Evolutionary conservation across 208 protist genomes (phyloP).

Genomic region (Trypanosoma grayi): DNA sequence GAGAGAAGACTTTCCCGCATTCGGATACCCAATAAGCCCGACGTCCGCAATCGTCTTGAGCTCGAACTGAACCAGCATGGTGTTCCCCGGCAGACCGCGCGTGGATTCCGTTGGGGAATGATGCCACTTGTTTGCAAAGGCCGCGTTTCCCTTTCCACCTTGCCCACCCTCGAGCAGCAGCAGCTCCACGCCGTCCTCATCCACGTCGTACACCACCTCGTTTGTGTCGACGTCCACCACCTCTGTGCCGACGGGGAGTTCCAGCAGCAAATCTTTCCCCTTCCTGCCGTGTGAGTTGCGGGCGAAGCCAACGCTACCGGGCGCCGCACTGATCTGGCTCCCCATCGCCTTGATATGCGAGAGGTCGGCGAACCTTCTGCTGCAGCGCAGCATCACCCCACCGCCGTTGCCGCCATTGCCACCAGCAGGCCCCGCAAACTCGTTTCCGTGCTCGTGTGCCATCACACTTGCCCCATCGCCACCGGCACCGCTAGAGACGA

Average conservation of each 20-base stretch:
- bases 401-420: conserved; percentile 91
- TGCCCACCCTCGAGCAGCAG: conserved; percentile 88
- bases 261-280: conserved; percentile 73
- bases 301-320: conserved; percentile 72
- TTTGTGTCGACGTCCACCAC: conserved; percentile 91
- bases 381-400: conserved; percentile 73
- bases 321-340: conserved; percentile 49
- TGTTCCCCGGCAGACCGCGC: conserved; percentile 87
- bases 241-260: conserved; percentile 82
- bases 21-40: conserved; percentile 90
- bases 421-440: conserved; percentile 89
- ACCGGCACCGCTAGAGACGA: conserved; percentile 79
- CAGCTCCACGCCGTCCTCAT: conserved; percentile 71
- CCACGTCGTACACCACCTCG: conserved; percentile 82
- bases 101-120: conserved; percentile 89
- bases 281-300: conserved; percentile 68
- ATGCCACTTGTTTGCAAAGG: conserved; percentile 87
- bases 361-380: conserved; percentile 47
- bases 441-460: conserved; percentile 84
- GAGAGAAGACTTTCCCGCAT: conserved; percentile 92
- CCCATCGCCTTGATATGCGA: conserved; percentile 70
- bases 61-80: conserved; percentile 87
- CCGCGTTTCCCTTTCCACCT: conserved; percentile 89
- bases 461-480: conserved; percentile 89
- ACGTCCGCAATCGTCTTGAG: conserved; percentile 92